Conservation (phyloP, 2,329 filamentous ascomycete species). For the Teratosphaeriaceae sp. region DNA sequence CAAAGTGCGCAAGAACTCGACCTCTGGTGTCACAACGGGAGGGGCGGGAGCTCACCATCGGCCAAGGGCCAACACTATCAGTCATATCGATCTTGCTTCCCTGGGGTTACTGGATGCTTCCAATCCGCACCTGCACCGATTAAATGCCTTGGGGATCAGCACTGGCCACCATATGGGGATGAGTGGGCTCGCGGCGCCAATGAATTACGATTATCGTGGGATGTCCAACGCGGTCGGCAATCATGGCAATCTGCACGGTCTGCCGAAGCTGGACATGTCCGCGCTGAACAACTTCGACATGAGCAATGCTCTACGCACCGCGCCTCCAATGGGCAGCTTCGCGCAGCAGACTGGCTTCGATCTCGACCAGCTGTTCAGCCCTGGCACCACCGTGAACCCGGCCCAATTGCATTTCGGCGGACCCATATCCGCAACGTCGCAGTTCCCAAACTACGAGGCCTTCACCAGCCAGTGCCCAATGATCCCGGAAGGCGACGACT, state of each 20-base stretch:
- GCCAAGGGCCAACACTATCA: constrained; percentile 91
- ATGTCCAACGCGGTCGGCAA: constrained; percentile 65
- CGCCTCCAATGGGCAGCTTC: constrained; percentile 63
- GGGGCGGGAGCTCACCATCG: constrained; percentile 51
- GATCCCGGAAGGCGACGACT: constrained; percentile 65
- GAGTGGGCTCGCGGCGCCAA: constrained; percentile 49
- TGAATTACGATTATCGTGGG: constrained; percentile 60
- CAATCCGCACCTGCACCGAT: constrained; percentile 19
- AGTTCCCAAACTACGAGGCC: constrained; percentile 45
- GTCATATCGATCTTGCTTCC: constrained; percentile 74
- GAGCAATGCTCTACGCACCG: constrained; percentile 66
- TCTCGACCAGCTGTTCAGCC: constrained; percentile 64
- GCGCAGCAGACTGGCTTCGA: constrained; percentile 54
- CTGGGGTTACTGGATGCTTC: constrained; percentile 47
- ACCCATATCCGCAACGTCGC: constrained; percentile 40
- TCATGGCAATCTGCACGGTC: constrained; percentile 58
- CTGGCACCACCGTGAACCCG: constrained; percentile 56
- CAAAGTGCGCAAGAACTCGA: constrained; percentile 86
- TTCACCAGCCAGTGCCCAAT: constrained; percentile 34
- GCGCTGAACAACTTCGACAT: constrained; percentile 56
- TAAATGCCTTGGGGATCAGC: constrained; percentile 21
- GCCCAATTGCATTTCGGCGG: constrained; percentile 76
- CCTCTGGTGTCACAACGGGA: constrained; percentile 55
- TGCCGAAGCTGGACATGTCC: constrained; percentile 79
- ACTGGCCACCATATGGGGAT: constrained; percentile 41